These are phyloP conservation scores for Diaporthe aspalathi DNA, from an alignment of 2,329 filamentous ascomycete species.

Conservation along the genomic window DNA sequence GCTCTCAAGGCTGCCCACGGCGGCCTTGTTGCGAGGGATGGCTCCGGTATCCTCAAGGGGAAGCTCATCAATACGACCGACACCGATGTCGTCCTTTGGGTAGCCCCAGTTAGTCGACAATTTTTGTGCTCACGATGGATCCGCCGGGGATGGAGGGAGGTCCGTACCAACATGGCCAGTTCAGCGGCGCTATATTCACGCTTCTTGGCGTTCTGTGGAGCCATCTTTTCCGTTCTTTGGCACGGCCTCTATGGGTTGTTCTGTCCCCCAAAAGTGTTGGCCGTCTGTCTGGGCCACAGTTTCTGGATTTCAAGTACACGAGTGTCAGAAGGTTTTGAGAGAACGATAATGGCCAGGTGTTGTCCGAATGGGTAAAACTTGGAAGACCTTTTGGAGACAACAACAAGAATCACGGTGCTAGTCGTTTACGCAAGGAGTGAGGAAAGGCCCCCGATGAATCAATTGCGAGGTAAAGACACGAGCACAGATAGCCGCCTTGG, in stretches of 20 bases:
- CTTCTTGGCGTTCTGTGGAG: neutral
- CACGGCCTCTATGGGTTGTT: neutral
- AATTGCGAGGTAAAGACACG: neutral
- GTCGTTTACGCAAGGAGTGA: neutral
- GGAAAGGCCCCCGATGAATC: neutral
- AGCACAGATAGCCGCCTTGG: neutral
- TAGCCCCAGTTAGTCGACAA: neutral
- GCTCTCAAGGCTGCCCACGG: neutral
- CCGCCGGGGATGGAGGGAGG: neutral
- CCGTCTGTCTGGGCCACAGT: neutral
- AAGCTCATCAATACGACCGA: constrained; percentile 43
- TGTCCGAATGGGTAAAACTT: neutral
- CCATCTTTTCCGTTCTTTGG: neutral
- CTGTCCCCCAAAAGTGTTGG: neutral
- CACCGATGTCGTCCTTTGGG: constrained; percentile 48
- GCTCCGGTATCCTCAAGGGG: constrained; percentile 42
- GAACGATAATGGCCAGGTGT: neutral
- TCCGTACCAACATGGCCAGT: constrained; percentile 26
- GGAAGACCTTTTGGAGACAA: neutral
- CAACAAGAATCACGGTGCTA: neutral
- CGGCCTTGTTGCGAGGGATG: neutral
- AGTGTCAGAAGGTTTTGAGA: neutral
- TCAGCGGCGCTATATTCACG: constrained; percentile 21
- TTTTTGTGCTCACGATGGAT: neutral
- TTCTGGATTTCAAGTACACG: neutral